A percentile compares a stretch with the other conserved stretches of the same genome.
These are phyloP conservation scores for Filosporella fistucella DNA, from an alignment of 495 filamentous ascomycete genomes.

Conservation along the genomic window DNA sequence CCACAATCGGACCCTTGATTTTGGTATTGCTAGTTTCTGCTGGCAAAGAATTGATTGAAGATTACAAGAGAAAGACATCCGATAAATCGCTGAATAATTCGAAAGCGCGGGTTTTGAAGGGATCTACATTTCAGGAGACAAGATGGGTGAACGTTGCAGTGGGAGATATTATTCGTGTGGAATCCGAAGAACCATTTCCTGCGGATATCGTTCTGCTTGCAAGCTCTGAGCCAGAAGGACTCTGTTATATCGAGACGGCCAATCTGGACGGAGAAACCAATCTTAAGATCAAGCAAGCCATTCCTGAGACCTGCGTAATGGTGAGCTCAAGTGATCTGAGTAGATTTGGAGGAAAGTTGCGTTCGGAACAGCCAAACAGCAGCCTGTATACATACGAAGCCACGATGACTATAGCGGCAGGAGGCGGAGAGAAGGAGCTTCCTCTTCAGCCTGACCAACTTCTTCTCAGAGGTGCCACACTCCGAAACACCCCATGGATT, in stretches of 20 bases:
- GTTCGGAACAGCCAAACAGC: slow-evolving; percentile 97
- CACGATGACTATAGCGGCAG: slow-evolving; percentile 85
- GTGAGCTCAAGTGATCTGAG: slow-evolving; percentile 86
- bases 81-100: slow-evolving; percentile 88
- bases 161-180: slow-evolving; percentile 90
- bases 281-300: slow-evolving; percentile 97
- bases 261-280: slow-evolving; percentile 99
- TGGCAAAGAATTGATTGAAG: slow-evolving; percentile 90
- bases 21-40: slow-evolving; percentile 91
- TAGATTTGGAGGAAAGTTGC: slow-evolving; percentile 76
- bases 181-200: slow-evolving; percentile 95
- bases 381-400: slow-evolving; percentile 98
- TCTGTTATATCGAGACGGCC: slow-evolving; percentile 99
- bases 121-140: slow-evolving; percentile 78
- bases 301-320: slow-evolving; percentile 85
- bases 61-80: slow-evolving; percentile 83
- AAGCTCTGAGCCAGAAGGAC: slow-evolving; percentile 92
- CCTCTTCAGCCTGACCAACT: slow-evolving; percentile 70
- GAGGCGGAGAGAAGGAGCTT: slow-evolving; percentile 94
- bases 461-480: slow-evolving; percentile 85
- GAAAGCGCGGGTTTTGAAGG: slow-evolving; percentile 77
- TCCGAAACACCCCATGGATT: slow-evolving; percentile 97
- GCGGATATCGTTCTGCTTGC: slow-evolving; percentile 90
- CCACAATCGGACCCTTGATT: slow-evolving; percentile 88
- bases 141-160: slow-evolving; percentile 93